phyloP scores from a whole-genome alignment of 2,329 filamentous ascomycete species.

The Aspergillus ochraceus region DNA sequence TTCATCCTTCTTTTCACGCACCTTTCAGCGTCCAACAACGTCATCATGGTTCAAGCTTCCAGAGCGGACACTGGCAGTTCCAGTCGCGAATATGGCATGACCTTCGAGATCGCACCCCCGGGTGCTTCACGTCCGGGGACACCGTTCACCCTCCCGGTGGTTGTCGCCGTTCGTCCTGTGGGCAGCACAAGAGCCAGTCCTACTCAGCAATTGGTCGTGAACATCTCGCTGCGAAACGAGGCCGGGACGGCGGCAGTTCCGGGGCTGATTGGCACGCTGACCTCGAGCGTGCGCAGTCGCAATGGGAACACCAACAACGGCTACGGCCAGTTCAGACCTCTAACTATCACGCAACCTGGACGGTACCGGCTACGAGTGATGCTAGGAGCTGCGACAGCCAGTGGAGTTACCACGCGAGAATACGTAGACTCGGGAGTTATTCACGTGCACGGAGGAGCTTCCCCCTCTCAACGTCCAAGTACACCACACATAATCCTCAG shows the following conservation, averaged over 20 bases:
- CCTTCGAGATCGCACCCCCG: conserved; percentile 32
- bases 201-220: conserved; percentile 30
- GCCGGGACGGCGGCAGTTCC: conserved; percentile 18
- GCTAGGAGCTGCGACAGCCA: conserved; percentile 28
- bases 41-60: conserved; percentile 17
- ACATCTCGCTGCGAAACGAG: conserved; percentile 30
- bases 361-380: conserved; percentile 34
- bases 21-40: conserved; percentile 8
- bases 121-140: conserved; percentile 24
- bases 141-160: conserved; percentile 32
- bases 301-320: conserved; percentile 30
- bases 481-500: conserved; percentile 23
- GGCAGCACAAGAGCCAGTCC: conserved; percentile 21
- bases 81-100: conserved; percentile 29
- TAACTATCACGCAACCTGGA: conserved; percentile 30
- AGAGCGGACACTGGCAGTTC: conserved; percentile 12
- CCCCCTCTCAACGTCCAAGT: conserved; percentile 30
- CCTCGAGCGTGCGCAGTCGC: conserved; percentile 34
- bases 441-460: conserved; percentile 28
- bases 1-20: neutral
- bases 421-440: conserved; percentile 32
- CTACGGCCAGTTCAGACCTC: conserved; percentile 29
- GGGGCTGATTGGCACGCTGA: conserved; percentile 28
- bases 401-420: conserved; percentile 30
- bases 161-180: conserved; percentile 31